Percentiles rank a stretch among this genome's conserved stretches.
Evolutionary conservation across 805 yeast species (phyloP).

Genomic region (Cyberlindnera lachancei): DNA sequence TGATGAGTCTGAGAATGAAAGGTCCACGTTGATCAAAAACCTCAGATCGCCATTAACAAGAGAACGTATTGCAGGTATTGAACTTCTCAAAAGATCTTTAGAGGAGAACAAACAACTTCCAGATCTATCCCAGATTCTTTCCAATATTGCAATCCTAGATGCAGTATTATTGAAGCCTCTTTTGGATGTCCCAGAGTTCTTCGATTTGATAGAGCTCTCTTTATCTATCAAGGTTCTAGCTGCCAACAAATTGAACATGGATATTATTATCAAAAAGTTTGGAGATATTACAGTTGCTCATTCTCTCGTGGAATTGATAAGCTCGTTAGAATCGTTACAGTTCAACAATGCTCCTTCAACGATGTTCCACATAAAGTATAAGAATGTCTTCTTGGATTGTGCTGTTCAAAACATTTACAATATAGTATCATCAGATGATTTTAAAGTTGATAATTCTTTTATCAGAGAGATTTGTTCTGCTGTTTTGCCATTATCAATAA

Average conservation of each 20-base stretch:
- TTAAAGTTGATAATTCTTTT: conserved; percentile 8
- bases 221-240: conserved; percentile 26
- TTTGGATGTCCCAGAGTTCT: conserved; percentile 21
- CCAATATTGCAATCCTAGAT: conserved; percentile 18
- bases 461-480: conserved; percentile 7
- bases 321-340: conserved; percentile 12
- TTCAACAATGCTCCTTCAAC: conserved; percentile 21
- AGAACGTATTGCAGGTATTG: conserved; percentile 20
- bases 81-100: conserved; percentile 6
- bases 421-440: conserved; percentile 10
- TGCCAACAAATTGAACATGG: conserved; percentile 20
- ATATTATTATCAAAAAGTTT: conserved; percentile 12
- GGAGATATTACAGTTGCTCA: conserved; percentile 6
- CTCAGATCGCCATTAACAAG: conserved; percentile 19
- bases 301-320: conserved; percentile 15
- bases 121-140: conserved; percentile 15
- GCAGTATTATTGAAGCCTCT: conserved; percentile 26
- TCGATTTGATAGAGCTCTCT: conserved; percentile 20
- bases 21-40: conserved; percentile 3
- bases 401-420: conserved; percentile 14
- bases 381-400: conserved; percentile 15
- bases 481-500: conserved; percentile 19
- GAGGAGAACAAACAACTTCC: conserved; percentile 1
- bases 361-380: conserved; percentile 20
- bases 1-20: background rate